Evolutionary conservation across 2,329 filamentous ascomycete genomes (phyloP).

Genomic region (Lasiodiplodia hormozganensis): DNA sequence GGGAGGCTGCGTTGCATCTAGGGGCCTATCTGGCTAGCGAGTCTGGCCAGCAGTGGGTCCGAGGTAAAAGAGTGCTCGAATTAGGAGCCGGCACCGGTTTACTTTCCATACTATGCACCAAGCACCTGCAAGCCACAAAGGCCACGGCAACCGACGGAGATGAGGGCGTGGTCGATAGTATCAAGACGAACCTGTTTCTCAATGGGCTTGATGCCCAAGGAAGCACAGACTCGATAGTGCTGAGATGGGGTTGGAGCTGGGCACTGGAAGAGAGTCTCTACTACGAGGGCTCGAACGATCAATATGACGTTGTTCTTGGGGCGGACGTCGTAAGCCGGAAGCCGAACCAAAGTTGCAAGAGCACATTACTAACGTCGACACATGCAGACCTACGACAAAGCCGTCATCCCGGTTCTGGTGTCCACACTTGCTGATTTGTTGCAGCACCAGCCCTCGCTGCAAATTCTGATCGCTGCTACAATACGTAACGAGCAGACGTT

Average conservation of each 20-base stretch:
- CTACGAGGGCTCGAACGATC: constrained; percentile 44
- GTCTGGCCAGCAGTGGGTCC: constrained; percentile 55
- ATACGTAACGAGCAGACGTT: constrained; percentile 75
- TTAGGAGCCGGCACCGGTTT: constrained; percentile 80
- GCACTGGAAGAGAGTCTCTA: constrained; percentile 32
- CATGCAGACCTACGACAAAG: constrained; percentile 71
- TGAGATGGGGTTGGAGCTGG: constrained; percentile 70
- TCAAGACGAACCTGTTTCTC: constrained; percentile 72
- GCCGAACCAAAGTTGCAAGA: constrained; percentile 13
- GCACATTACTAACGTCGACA: constrained; percentile 17
- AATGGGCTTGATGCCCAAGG: constrained; percentile 66
- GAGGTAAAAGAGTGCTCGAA: constrained; percentile 69
- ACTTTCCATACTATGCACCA: constrained; percentile 75
- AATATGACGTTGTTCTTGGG: constrained; percentile 71
- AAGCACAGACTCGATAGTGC: constrained; percentile 52
- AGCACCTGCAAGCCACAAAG: constrained; percentile 64
- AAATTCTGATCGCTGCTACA: constrained; percentile 72
- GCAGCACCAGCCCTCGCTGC: constrained; percentile 60
- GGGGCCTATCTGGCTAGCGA: constrained; percentile 67
- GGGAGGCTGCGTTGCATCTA: constrained; percentile 80
- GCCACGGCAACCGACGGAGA: constrained; percentile 78
- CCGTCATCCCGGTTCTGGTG: constrained; percentile 68
- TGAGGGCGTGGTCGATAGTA: constrained; percentile 70
- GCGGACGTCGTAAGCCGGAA: constrained; percentile 68
- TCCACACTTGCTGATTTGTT: constrained; percentile 70